Percentiles rank a stretch among this genome's conserved stretches.
Conservation (phyloP, 306 rosid genomes). For the Vigna hirtella region DNA sequence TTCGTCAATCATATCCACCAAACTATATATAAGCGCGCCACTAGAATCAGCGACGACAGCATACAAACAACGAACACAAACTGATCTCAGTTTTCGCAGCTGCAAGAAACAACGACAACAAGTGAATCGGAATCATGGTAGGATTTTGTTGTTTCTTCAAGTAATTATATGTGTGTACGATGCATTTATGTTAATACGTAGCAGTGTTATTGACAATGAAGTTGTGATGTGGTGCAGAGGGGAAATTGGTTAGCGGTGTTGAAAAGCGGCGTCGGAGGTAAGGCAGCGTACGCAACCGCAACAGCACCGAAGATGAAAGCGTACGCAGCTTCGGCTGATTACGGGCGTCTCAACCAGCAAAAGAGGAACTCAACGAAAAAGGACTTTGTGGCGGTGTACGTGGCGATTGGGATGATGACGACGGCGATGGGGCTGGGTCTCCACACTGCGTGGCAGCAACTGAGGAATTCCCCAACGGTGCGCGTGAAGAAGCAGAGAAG, state of each 20-base stretch:
- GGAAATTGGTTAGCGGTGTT: slow-evolving; percentile 50
- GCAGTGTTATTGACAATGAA: too few relatives aligned
- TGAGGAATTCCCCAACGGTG: slow-evolving; percentile 65
- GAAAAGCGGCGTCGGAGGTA: slow-evolving; percentile 42
- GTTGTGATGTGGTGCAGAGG: slow-evolving; percentile 44
- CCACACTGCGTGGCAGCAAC: slow-evolving; percentile 78
- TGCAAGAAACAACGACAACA: neutral
- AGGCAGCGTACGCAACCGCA: slow-evolving; percentile 51
- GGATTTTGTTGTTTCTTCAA: neutral
- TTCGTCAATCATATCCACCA: slow-evolving; percentile 11
- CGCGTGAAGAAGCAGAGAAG: slow-evolving; percentile 71
- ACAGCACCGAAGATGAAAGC: slow-evolving; percentile 62
- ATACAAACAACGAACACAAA: neutral
- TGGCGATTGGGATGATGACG: slow-evolving; percentile 74
- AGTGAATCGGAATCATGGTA: slow-evolving; percentile 28
- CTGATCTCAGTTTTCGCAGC: neutral
- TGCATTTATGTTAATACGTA: neutral
- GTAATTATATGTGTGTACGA: neutral
- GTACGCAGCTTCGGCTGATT: slow-evolving; percentile 53
- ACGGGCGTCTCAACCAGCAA: slow-evolving; percentile 23
- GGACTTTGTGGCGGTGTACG: slow-evolving; percentile 69
- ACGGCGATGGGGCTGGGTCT: slow-evolving; percentile 58
- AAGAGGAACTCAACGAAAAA: slow-evolving; percentile 35
- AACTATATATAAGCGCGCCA: slow-evolving; percentile 15
- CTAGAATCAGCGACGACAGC: neutral